phyloP scores from a whole-genome alignment of 2,329 filamentous ascomycete genomes.

The Elsinoe necatrix region DNA sequence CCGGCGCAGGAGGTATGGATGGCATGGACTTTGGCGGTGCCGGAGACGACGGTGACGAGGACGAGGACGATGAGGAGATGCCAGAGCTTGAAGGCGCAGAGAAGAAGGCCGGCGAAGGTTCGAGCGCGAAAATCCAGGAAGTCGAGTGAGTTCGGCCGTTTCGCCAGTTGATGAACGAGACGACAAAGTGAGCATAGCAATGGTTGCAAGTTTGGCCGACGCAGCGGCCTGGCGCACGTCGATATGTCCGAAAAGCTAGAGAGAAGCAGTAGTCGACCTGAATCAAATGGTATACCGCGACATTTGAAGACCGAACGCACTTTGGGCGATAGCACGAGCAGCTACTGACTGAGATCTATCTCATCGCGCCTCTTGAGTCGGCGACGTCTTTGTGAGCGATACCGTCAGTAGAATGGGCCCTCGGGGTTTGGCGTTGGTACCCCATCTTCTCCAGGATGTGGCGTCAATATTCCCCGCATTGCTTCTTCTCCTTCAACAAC shows the following conservation, averaged over 20 bases:
- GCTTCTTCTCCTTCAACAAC: background rate
- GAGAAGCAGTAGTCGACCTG: background rate
- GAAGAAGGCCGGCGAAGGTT: conserved; percentile 46
- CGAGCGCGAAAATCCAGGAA: conserved; percentile 11
- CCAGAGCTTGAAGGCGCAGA: conserved; percentile 48
- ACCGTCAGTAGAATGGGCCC: background rate
- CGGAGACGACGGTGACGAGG: conserved; percentile 32
- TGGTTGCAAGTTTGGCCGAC: background rate
- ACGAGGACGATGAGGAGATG: conserved; percentile 66
- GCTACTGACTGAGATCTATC: no score
- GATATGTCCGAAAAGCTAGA: background rate
- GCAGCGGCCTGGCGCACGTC: background rate
- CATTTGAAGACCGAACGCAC: background rate
- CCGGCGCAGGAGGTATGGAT: conserved; percentile 24
- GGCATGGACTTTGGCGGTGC: conserved; percentile 18
- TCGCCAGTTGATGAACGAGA: background rate
- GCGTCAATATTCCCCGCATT: conserved; percentile 3
- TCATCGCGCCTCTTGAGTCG: no score
- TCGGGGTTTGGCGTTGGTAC: background rate
- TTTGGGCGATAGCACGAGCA: no score
- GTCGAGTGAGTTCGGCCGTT: background rate
- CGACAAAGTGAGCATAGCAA: conserved; percentile 3
- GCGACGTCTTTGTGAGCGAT: no score
- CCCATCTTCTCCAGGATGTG: conserved; percentile 12
- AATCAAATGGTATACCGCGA: background rate